These are phyloP conservation scores for Lecanosticta acicola DNA, from an alignment of 2,329 filamentous ascomycete species.

Conservation along the genomic window DNA sequence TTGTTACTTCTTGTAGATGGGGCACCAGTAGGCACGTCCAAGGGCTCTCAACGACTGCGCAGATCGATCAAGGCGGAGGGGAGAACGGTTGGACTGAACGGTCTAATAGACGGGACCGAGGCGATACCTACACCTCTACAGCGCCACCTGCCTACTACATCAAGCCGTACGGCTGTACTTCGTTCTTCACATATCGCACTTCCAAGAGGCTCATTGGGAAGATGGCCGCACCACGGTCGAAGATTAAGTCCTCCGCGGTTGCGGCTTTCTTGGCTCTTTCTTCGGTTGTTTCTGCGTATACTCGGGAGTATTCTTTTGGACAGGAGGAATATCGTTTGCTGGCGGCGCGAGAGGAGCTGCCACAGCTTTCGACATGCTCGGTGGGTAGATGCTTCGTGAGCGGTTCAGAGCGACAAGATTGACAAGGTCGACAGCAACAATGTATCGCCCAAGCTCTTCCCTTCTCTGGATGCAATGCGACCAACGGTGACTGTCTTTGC, in stretches of 20 bases:
- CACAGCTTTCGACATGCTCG: constrained; percentile 13
- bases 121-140: no score
- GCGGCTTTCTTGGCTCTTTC: not conserved
- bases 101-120: no score
- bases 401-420: not conserved
- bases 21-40: no score
- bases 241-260: not conserved
- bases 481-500: constrained; percentile 12
- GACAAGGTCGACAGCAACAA: constrained; percentile 4
- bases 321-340: not conserved
- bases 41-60: no score
- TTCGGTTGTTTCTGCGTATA: not conserved
- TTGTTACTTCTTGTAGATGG: no score
- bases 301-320: not conserved
- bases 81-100: no score
- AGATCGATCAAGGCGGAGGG: no score
- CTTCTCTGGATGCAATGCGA: constrained; percentile 8
- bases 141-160: no score
- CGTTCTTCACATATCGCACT: not conserved
- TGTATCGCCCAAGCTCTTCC: constrained; percentile 12
- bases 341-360: constrained; percentile 2
- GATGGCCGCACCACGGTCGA: not conserved
- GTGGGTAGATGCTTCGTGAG: constrained; percentile 4
- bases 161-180: not conserved
- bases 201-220: not conserved